These are phyloP conservation scores for Aristolochia californica DNA, from an alignment of 164 flowering plant genomes.

Conservation along the genomic window DNA sequence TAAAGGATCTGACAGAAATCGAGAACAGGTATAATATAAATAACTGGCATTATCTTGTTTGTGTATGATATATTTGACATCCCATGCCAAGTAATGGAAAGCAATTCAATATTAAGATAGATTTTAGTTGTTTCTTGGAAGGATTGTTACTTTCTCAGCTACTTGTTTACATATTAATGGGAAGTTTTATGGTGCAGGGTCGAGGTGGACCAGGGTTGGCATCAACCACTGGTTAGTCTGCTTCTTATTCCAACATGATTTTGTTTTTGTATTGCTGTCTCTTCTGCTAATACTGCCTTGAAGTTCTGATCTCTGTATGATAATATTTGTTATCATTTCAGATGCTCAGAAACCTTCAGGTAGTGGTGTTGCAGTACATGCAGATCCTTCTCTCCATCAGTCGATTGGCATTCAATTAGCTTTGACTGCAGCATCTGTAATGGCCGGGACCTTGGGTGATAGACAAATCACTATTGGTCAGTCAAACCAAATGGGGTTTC, in stretches of 20 bases:
- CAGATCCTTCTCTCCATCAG: slow-evolving; percentile 46
- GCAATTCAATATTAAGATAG: too few species aligned
- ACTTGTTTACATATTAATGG: too few species aligned
- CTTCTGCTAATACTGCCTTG: too few species aligned
- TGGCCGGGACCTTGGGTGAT: slow-evolving; percentile 85
- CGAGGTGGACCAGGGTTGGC: slow-evolving; percentile 91
- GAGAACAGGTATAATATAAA: slow-evolving; percentile 55
- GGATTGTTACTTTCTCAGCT: too few species aligned
- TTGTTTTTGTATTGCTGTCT: background rate
- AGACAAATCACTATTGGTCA: slow-evolving; percentile 34
- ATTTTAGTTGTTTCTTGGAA: too few species aligned
- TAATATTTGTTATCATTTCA: too few species aligned
- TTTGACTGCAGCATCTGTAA: slow-evolving; percentile 65
- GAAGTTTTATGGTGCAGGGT: slow-evolving; percentile 47
- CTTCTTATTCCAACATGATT: background rate
- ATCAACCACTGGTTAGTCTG: slow-evolving; percentile 52
- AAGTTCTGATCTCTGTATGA: too few species aligned
- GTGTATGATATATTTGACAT: too few species aligned
- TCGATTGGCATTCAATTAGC: slow-evolving; percentile 77
- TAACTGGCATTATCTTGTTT: too few species aligned
- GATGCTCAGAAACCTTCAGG: slow-evolving; percentile 52
- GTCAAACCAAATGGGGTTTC: slow-evolving; percentile 37
- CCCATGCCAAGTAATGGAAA: too few species aligned
- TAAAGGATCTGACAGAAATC: slow-evolving; percentile 67
- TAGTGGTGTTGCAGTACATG: slow-evolving; percentile 37